Base-by-base conservation (phyloP, 2,329 filamentous ascomycete genomes). In the Purpureocillium lavendulum region DNA sequence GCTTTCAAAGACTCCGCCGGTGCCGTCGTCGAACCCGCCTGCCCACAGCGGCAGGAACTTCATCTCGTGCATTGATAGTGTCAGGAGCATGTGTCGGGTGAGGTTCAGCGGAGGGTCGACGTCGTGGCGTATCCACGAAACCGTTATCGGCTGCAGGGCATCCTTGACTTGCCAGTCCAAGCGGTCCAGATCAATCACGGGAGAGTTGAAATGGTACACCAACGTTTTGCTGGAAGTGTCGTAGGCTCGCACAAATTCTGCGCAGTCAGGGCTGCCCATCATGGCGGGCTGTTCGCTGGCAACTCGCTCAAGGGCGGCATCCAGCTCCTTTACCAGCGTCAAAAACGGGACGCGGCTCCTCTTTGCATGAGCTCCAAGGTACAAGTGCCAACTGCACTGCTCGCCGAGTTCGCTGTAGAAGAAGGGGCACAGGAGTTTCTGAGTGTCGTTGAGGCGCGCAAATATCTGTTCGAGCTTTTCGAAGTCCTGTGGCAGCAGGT, bases 11-110 rank as follows among this genome's bases (percentile, higher is more conserved):
- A 75, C 69, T 6, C 68, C 69, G 16, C 71, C 69, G 4, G 67
- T 71, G 13, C 66, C 66, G 45, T 76, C 71, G 42, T 75, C 63
- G 33, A 61, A 55, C 1, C 64, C 80, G 4, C 73, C 79, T 1
- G 77, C 79, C 78, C 78, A 84, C 4, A 83, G 60, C 0, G 81
- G 80, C 3, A 84, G 63, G 45, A 70, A 84, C 41, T 73, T 73
- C 46, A 75, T 69, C 57, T 85, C 80, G 2, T 72, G 60, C 4
- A 75, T 66, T 1, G 60, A 58, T 2, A 84, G 64, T 5, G 64
- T 68, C 1, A 80, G 64, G 0, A 81, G 55, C 17, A 75, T 45
- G 46, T 75, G 68, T 3, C 59, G 56, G 1, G 62, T 67, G 3
- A 65, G 45, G 12, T 52, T 53, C 18, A 64, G 52, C 2, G 54